Evolutionary conservation across 2,329 filamentous ascomycete genomes (phyloP).

Genomic region (Stachybotrys echinatus): DNA sequence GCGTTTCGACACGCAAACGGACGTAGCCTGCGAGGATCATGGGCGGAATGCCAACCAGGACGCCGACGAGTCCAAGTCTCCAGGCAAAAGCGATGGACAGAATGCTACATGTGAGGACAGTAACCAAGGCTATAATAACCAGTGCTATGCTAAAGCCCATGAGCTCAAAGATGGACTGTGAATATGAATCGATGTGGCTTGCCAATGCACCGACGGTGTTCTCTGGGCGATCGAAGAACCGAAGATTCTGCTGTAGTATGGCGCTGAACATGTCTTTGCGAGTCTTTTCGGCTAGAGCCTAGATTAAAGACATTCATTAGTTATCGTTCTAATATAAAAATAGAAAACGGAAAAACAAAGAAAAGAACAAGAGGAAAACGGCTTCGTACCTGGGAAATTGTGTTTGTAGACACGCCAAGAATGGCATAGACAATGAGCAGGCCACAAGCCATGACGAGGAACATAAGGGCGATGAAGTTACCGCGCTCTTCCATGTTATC

Average conservation of each 20-base stretch:
- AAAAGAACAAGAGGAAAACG: not conserved
- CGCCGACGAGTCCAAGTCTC: constrained; percentile 38
- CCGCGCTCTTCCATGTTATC: constrained; percentile 13
- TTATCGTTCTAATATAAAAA: no score
- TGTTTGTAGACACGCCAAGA: constrained; percentile 13
- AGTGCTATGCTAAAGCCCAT: constrained; percentile 36
- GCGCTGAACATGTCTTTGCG: constrained; percentile 19
- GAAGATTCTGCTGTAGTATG: constrained; percentile 33
- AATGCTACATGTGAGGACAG: constrained; percentile 29
- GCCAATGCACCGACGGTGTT: constrained; percentile 27
- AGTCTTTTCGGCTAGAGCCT: not conserved
- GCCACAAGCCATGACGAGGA: constrained; percentile 32
- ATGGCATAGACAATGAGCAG: constrained; percentile 30
- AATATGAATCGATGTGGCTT: constrained; percentile 21
- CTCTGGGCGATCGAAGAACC: constrained; percentile 26
- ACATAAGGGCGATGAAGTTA: constrained; percentile 32
- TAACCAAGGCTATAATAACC: constrained; percentile 34
- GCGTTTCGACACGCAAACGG: constrained; percentile 33
- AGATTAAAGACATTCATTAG: not conserved
- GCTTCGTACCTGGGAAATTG: constrained; percentile 10
- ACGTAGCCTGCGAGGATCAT: constrained; percentile 30
- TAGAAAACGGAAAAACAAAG: not conserved
- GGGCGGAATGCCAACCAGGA: constrained; percentile 34
- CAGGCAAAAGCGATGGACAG: constrained; percentile 35
- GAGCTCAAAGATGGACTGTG: constrained; percentile 39